Base-by-base conservation (phyloP, 306 rosid species). In the Cucurbita argyrosperma region DNA sequence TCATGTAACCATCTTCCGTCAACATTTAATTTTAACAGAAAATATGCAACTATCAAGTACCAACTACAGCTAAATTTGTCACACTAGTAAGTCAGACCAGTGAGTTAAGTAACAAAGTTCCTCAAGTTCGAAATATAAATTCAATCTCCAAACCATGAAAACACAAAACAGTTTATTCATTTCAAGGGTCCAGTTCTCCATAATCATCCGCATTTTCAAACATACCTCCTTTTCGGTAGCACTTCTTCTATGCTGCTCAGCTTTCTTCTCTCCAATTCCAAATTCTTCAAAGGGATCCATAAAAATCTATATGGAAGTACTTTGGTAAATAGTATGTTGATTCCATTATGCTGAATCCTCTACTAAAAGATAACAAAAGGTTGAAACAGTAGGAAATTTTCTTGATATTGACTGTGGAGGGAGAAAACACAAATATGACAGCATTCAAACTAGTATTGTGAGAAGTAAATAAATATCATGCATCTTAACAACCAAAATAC, bases 251-350 rank as follows among this genome's bases (percentile, higher is more conserved):
- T 77, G 91, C 76, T 88, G 91, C 84, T 91, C 96, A 26, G 90
- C 77, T 74, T 78, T 78, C 78, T 80, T 87, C 56, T 92, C 99
- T 51, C 88, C 91, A 85, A 79, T 84, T 75, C 83, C 96, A 76
- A 91, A 74, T 79, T 91, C 97, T 84, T 95, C 99, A 82, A 95
- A 89, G 72, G 96, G 99, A 75, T 95, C 97, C 83, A 84, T 80
- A 81, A 82, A 81, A 84, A 87, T 87, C 97, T 95, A 80, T 59
- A 73, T 16, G 58, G 64, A 4, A 67, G 39, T 7, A 70, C 64
- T 58, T 65, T 14, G 63, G 46, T 77, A 61, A 58, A 58, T 69
- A 70, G 69, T 10, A 47, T 69, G 57, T 73, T 26, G 73, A 56
- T 45, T 9, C 35, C 23, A 70, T 70, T 14, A 0, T 35, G 74